Conservation (phyloP, 2,329 filamentous ascomycete species). For the Fusarium hainanense region DNA sequence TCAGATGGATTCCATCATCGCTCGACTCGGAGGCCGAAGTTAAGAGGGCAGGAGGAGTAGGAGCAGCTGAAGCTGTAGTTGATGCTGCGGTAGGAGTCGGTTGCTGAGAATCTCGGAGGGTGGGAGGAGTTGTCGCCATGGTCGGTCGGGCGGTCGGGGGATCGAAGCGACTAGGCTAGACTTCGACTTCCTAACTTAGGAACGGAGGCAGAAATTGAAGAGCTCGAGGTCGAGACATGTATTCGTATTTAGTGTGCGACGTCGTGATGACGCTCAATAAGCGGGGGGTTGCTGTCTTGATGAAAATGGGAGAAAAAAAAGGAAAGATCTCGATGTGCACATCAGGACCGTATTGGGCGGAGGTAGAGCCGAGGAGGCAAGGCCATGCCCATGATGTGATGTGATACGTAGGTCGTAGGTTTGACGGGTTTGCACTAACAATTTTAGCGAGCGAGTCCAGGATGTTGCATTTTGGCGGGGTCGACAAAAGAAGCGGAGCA, state of each 20-base stretch:
- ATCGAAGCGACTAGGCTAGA: conserved; percentile 14
- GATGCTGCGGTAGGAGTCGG: conserved; percentile 21
- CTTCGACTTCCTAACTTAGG: background rate
- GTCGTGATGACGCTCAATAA: conserved; percentile 37
- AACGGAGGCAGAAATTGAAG: conserved; percentile 9
- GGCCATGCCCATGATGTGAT: conserved; percentile 30
- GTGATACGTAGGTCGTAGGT: background rate
- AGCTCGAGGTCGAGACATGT: conserved; percentile 25
- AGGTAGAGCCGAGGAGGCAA: conserved; percentile 19
- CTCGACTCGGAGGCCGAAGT: conserved; percentile 50
- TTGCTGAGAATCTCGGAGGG: conserved; percentile 22
- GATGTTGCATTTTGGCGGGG: conserved; percentile 35
- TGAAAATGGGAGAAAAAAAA: conserved; percentile 10
- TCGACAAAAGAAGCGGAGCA: conserved; percentile 40
- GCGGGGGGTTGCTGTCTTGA: conserved; percentile 16
- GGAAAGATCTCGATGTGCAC: conserved; percentile 37
- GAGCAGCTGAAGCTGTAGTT: conserved; percentile 2
- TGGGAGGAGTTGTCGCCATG: conserved; percentile 40
- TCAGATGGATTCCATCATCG: conserved; percentile 52
- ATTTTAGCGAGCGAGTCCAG: conserved; percentile 22
- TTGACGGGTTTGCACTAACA: conserved; percentile 10
- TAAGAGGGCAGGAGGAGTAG: conserved; percentile 14
- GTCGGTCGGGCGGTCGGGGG: conserved; percentile 2
- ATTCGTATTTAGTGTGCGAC: conserved; percentile 24
- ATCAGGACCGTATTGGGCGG: conserved; percentile 27